Conservation (phyloP, 2,329 filamentous ascomycete species). For the Diplodia corticola region DNA sequence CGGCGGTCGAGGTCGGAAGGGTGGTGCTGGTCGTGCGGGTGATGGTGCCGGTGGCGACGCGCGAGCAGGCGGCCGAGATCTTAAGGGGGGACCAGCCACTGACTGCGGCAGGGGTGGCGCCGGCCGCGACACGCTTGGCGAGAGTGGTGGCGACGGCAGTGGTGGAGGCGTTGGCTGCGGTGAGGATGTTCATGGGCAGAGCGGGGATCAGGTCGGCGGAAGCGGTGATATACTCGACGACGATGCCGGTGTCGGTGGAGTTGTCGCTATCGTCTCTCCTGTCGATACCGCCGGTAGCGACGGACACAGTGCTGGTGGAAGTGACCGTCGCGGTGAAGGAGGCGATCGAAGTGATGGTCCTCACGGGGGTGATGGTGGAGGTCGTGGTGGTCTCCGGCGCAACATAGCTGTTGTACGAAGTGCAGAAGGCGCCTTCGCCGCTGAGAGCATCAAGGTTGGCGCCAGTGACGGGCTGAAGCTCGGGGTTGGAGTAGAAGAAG, state of each 20-base stretch:
- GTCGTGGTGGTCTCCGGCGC: neutral
- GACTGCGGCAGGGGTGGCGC: neutral
- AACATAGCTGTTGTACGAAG: neutral
- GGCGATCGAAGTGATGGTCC: neutral
- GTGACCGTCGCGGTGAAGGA: neutral
- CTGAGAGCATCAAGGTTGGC: neutral
- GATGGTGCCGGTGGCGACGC: neutral
- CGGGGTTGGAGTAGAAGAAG: constrained; percentile 1
- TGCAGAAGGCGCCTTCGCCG: neutral
- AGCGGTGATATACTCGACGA: neutral
- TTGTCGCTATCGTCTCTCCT: neutral
- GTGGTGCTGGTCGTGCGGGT: neutral
- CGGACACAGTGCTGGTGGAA: neutral
- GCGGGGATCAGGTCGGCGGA: neutral
- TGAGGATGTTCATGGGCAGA: neutral
- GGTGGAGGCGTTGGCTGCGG: neutral
- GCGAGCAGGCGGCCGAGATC: constrained; percentile 1
- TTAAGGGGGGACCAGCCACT: neutral
- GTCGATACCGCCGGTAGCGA: neutral
- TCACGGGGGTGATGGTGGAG: neutral
- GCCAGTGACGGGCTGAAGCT: neutral
- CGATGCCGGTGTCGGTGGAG: neutral
- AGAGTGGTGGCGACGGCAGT: neutral
- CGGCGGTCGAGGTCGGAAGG: neutral
- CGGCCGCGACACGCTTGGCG: neutral